phyloP scores from a whole-genome alignment of 163 green algal species.

The Chlamydomonas reinhardtii region DNA sequence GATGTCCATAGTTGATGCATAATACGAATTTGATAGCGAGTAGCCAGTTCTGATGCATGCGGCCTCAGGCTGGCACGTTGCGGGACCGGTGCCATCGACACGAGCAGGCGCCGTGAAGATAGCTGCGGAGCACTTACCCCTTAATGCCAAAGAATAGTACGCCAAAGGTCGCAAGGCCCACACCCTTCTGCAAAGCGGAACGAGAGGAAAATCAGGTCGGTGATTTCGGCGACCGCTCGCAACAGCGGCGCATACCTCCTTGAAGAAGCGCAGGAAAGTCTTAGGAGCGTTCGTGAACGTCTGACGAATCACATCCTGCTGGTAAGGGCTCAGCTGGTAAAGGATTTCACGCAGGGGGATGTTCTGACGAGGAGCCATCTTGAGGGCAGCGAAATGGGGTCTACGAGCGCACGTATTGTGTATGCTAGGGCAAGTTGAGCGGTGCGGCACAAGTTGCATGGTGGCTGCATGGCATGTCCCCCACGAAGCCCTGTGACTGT shows the following conservation, averaged over 20 bases:
- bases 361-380: constrained; percentile 54
- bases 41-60: too few relatives aligned
- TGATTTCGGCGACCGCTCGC: constrained; percentile 15
- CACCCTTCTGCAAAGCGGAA: constrained; percentile 38
- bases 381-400: not conserved
- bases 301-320: constrained; percentile 56
- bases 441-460: too few relatives aligned
- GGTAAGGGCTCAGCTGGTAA: constrained; percentile 59
- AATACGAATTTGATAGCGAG: not conserved
- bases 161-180: constrained; percentile 25
- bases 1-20: not conserved
- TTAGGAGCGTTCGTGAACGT: constrained; percentile 58
- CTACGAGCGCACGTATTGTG: too few relatives aligned
- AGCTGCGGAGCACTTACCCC: constrained; percentile 5
- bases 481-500: too few relatives aligned
- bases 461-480: too few relatives aligned
- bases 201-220: not conserved
- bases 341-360: constrained; percentile 56
- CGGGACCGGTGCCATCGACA: too few relatives aligned
- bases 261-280: constrained; percentile 49
- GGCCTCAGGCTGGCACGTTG: too few relatives aligned
- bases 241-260: constrained; percentile 23
- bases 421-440: too few relatives aligned
- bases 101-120: not conserved
- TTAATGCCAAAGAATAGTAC: constrained; percentile 46